Base-by-base conservation (phyloP, 2,329 filamentous ascomycete species). In the Colletotrichum musae region DNA sequence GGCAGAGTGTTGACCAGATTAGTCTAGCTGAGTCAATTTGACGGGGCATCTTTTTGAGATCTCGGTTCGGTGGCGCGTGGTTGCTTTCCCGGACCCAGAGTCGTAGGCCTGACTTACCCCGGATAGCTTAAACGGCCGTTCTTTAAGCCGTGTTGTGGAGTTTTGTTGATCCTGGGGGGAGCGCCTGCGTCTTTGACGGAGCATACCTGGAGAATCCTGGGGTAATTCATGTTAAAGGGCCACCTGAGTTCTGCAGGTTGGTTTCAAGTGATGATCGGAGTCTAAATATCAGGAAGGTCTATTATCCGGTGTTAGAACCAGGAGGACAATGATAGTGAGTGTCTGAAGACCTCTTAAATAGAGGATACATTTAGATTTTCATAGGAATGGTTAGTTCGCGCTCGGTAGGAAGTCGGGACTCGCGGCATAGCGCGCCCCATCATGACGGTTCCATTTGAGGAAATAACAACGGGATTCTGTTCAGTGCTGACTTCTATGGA, bases 51-150 rank as follows among this genome's bases (percentile, higher is more conserved):
- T 7, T 9, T 15, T 28, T 54, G 41, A 28, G n/a, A 28, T 18
- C 52, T 57, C 50, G 4, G 58, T 56, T 16, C 15, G 28, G 45
- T 36, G 64, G 50, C 43, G 41, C 41, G 58, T 53, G 50, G 64
- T 36, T 50, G 51, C 21, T 5, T 16, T n/a, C 2, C 36, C 36
- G 7, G 58, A 6, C 24, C 57, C 64, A 41, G 32, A 43, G 58
- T 43, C 48, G 24, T 62, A 58, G 58, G 64, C 59, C 58, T 62
- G 64, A 67, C 58, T 67, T 67, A 62, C 64, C 58, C 64, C 64
- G 64, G 57, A 56, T 57, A 43, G 51, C 50, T 62, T 24, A 62
- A 18, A 43, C 28, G 15, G 3, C 5, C 16, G 1, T 26, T 48
- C 61, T 2, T 24, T 26, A 15, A 13, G 10, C 12, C 41, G 16